Percentiles rank a stretch among this genome's conserved stretches.
phyloP scores from a whole-genome alignment of 352 stramenopile genomes.

The Pythium apleroticum region DNA sequence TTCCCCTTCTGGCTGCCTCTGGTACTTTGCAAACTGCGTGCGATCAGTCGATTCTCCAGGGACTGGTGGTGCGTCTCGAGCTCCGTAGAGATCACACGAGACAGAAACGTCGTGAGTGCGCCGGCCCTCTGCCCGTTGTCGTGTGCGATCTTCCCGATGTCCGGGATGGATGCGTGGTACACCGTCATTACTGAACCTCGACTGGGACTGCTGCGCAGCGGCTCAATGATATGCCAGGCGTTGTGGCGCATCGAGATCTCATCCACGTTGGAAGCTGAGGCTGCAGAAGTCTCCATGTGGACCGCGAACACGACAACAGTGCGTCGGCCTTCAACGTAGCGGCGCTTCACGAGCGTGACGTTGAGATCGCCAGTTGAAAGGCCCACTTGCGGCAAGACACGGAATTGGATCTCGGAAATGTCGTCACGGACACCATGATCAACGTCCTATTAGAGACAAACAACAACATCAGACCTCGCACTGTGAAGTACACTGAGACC shows the following conservation, averaged over 20 bases:
- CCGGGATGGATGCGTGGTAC: not conserved
- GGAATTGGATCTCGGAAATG: not conserved
- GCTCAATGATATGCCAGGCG: conserved; percentile 17
- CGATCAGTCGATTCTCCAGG: conserved; percentile 21
- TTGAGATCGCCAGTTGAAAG: not conserved
- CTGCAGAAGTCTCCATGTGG: not conserved
- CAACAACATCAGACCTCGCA: not conserved
- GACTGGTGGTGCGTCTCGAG: conserved; percentile 9
- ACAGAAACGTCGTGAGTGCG: conserved; percentile 18
- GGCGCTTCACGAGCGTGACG: not conserved
- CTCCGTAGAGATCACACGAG: conserved; percentile 2
- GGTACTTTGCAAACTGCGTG: not conserved
- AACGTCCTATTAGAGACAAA: no score
- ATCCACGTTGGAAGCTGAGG: conserved; percentile 11
- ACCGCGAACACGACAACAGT: conserved; percentile 2
- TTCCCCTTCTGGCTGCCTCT: no score
- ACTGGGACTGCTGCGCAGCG: not conserved
- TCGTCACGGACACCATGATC: not conserved
- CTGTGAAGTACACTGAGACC: not conserved
- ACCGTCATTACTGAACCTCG: conserved; percentile 4
- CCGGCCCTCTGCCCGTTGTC: conserved; percentile 9
- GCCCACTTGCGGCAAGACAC: not conserved
- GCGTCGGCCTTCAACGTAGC: conserved; percentile 1
- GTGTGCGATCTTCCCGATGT: not conserved
- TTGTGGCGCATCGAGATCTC: conserved; percentile 13